phyloP scores from a whole-genome alignment of 352 stramenopile species.

The Blastocystis sp. region DNA sequence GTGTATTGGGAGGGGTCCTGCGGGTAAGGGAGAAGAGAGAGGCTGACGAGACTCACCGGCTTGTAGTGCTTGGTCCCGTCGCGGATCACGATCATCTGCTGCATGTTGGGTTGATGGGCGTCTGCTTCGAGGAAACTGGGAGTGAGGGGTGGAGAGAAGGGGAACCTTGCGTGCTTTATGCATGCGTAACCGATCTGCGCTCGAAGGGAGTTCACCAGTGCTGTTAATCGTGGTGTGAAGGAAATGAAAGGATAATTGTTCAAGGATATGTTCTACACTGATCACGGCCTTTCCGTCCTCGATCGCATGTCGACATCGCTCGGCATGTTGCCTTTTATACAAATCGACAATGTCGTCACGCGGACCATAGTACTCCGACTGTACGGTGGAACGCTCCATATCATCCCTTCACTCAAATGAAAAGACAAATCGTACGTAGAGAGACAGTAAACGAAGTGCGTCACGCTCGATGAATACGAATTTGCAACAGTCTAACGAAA shows the following conservation, averaged over 20 bases:
- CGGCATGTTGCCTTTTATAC: too few relatives aligned
- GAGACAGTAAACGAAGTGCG: conserved; percentile 40
- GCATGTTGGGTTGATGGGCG: neutral
- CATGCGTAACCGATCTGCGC: neutral
- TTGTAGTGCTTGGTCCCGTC: conserved; percentile 37
- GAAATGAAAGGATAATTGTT: neutral
- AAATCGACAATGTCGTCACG: too few relatives aligned
- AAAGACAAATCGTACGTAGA: neutral
- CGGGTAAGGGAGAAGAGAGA: neutral
- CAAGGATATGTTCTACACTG: conserved; percentile 49
- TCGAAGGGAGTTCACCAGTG: neutral
- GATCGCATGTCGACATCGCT: neutral
- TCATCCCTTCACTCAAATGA: neutral
- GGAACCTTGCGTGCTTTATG: neutral
- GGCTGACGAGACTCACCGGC: neutral
- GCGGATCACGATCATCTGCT: neutral
- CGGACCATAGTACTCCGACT: neutral
- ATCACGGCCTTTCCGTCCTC: neutral
- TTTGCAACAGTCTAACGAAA: conserved; percentile 27
- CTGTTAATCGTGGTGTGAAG: conserved; percentile 4
- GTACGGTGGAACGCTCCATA: neutral
- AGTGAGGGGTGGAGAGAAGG: neutral
- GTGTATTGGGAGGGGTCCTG: neutral
- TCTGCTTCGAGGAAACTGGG: neutral
- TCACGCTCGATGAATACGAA: conserved; percentile 19